Base-by-base conservation (phyloP, 768 basidiomycete species). In the Podaxis sp. region DNA sequence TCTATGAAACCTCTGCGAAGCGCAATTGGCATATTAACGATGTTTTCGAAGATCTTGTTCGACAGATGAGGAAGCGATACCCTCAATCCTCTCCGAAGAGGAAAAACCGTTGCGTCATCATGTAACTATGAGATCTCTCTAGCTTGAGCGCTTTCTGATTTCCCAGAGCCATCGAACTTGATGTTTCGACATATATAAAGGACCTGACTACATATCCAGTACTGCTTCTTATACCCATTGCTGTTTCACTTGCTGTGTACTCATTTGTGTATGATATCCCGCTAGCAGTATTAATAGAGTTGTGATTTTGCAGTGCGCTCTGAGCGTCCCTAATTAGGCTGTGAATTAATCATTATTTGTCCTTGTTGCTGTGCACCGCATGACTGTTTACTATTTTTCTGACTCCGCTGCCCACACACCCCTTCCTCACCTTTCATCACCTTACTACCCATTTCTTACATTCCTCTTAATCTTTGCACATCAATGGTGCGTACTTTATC, bases 1-100 rank as follows among this genome's bases (percentile, higher is more conserved):
- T 91, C 69, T 93, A 89, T 70, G 93, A 94, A 75, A 94, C 92
- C 2, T 93, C 91, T n/a, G 90, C 92, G 9, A 94, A 93, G 73
- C 80, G 84, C 52, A 87, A 93, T 69, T 91, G 89, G 91, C 85
- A 93, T 66, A 81, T 94, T 57, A 75, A 76, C 8, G 90, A 91
- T 41, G 91, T 89, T 17, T 94, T 94, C 70, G 86, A 90, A 67
- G 88, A 89, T 63, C 80, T 93, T 29, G 76, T 91, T 52, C 81
- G 82, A 65, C 90, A 90, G 67, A 91, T 93, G 91, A 82, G 88
- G 33, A 72, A 66, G 57, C 81, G 81, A 63, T 90, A 87, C 71
- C 89, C 90, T 17, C 68, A 76, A 41, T 81, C 84, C 47, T 69
- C 72, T 36, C 71, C 69, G 55, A 75, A 75, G 67, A 79, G 72